Evolutionary conservation across 805 yeast genomes (phyloP).

Genomic region (Suhomyces tanzawaensis): DNA sequence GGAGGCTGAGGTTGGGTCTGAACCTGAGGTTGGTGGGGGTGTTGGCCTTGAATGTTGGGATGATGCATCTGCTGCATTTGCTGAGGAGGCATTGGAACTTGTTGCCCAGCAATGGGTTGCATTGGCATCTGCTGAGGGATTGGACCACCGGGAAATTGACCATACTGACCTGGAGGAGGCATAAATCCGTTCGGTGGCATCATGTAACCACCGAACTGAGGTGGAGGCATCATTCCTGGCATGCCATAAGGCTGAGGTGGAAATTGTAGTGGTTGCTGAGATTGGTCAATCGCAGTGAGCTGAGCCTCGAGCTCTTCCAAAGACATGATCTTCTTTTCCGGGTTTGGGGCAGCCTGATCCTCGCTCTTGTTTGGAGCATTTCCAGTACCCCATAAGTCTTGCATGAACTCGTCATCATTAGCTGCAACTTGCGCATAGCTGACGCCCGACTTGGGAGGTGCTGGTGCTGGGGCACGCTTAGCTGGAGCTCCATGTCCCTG

Average conservation of each 20-base stretch:
- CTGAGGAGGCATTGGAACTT: slow-evolving; percentile 17
- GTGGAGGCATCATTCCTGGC: slow-evolving; percentile 32
- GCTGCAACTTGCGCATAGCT: slow-evolving; percentile 43
- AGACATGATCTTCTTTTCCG: slow-evolving; percentile 55
- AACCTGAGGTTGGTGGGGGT: slow-evolving; percentile 9
- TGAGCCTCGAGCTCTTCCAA: slow-evolving; percentile 85
- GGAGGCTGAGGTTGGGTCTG: slow-evolving; percentile 10
- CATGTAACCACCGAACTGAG: slow-evolving; percentile 39
- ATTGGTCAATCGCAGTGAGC: slow-evolving; percentile 46
- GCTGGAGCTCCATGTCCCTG: slow-evolving; percentile 8
- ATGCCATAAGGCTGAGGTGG: slow-evolving; percentile 36
- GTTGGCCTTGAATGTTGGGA: slow-evolving; percentile 16
- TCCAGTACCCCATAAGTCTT: slow-evolving; percentile 43
- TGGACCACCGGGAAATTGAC: slow-evolving; percentile 29
- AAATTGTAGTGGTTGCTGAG: slow-evolving; percentile 22
- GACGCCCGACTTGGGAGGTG: slow-evolving; percentile 23
- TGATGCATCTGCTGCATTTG: slow-evolving; percentile 13
- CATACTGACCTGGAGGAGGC: slow-evolving; percentile 37
- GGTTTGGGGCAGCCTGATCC: slow-evolving; percentile 17
- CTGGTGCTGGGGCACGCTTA: slow-evolving; percentile 24
- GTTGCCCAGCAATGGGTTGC: slow-evolving; percentile 9
- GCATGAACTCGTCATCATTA: slow-evolving; percentile 45
- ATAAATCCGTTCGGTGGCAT: slow-evolving; percentile 39
- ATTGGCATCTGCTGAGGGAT: slow-evolving; percentile 19
- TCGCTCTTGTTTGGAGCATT: slow-evolving; percentile 22